Base-by-base conservation (phyloP, 2,329 filamentous ascomycete species). In the Neonectria sp. region DNA sequence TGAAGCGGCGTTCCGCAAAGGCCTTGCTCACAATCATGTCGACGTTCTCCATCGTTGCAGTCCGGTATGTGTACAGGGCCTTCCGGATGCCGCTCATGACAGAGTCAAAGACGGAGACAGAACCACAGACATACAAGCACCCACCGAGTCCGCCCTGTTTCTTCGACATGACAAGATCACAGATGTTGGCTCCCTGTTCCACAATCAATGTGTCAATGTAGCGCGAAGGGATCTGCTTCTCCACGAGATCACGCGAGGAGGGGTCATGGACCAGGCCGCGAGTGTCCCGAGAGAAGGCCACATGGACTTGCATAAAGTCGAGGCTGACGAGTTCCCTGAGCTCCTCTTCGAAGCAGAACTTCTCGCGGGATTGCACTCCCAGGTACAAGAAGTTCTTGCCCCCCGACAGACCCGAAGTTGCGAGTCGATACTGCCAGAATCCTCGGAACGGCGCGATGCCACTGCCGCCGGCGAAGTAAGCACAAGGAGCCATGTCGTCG, bases 151-250 rank as follows among this genome's bases (percentile, higher is more conserved):
- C 86, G 4, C 86, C 86, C 52, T 87, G 85, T 51, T 85, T 86
- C 77, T 88, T 89, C 0, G 84, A 86, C 85, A 88, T 88, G 60
- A 88, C 85, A 17, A 88, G 78, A 58, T 88, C 86, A 33, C 85
- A 87, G 8, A 89, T 81, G 0, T 80, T 82, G 0, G 81, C 81
- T 0, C 85, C 84, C 70, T 88, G 85, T 66, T 88, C 85, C 0
- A 85, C 79, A 27, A 88, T 87, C 4, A 87, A 71, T 1, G 79
- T 76, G 68, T 88, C 86, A 25, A 88, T 87, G 65, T 88, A 88
- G 3, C 86, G 81, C 12, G 86, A 83, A 2, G 84, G 77, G 13
- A 82, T 86, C 25, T 82, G 80, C 63, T 80, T 85, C 71, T 88
- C 86, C 1, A 87, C 78, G 5, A 88, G 80, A 55, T 87, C 84